Conservation (phyloP, 176 grass and related monocot genomes). For the Stipa capillata region DNA sequence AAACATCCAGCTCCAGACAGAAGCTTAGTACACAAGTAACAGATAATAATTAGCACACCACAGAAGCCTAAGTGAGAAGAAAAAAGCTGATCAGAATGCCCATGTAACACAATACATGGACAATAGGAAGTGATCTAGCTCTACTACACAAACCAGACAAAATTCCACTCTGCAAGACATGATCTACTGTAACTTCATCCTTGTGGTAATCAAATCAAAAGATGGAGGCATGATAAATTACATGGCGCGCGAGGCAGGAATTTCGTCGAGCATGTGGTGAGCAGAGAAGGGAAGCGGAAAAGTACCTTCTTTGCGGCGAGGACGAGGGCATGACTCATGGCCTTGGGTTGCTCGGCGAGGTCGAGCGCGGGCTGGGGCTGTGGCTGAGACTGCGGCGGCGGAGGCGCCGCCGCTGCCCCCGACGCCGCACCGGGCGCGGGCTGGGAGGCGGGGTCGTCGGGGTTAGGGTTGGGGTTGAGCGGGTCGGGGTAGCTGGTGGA, state of each 20-base stretch:
- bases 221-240: background rate
- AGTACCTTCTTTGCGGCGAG: slow-evolving; percentile 83
- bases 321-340: slow-evolving; percentile 75
- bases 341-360: slow-evolving; percentile 66
- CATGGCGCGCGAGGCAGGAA: no score
- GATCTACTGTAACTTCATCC: background rate
- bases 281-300: background rate
- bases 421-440: slow-evolving; percentile 21
- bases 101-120: background rate
- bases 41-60: background rate
- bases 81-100: background rate
- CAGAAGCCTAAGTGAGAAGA: background rate
- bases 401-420: background rate
- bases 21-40: background rate
- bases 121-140: background rate
- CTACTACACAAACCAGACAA: background rate
- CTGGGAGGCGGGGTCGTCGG: slow-evolving; percentile 28
- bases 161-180: background rate
- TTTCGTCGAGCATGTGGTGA: slow-evolving; percentile 8
- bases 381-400: background rate
- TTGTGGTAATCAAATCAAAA: background rate
- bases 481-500: slow-evolving; percentile 84
- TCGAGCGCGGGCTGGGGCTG: slow-evolving; percentile 30
- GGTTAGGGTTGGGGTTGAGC: slow-evolving; percentile 43
- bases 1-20: background rate